phyloP scores from a whole-genome alignment of 495 filamentous ascomycete genomes.

The Penicillium flavigenum region DNA sequence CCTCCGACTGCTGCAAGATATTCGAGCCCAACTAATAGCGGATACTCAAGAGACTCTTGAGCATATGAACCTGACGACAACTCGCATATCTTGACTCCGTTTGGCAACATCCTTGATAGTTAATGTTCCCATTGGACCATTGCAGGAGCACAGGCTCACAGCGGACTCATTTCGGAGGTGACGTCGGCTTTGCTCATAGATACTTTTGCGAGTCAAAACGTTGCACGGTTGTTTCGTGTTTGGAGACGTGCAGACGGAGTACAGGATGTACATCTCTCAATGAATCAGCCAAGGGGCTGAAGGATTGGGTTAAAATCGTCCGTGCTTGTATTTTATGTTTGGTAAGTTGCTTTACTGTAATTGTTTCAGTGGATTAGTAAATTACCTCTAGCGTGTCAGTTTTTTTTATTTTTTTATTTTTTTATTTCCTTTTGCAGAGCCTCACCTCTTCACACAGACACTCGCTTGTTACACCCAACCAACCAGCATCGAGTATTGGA shows the following conservation, averaged over 20 bases:
- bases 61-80: constrained; percentile 3
- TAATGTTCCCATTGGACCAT: neutral
- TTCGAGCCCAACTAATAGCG: neutral
- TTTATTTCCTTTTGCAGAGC: constrained; percentile 3
- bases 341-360: neutral
- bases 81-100: constrained; percentile 12
- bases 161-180: neutral
- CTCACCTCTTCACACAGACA: neutral
- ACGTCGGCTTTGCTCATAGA: neutral
- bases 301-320: neutral
- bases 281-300: constrained; percentile 2
- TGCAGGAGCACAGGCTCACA: neutral
- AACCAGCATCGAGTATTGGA: neutral
- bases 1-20: neutral
- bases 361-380: neutral
- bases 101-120: constrained; percentile 5
- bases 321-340: neutral
- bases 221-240: neutral
- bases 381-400: neutral
- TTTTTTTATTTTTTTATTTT: neutral
- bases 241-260: neutral
- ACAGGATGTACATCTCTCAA: neutral
- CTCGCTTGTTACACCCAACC: neutral
- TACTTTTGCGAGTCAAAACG: constrained; percentile 1
- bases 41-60: neutral